Evolutionary conservation across 1,284 basidiomycete genomes (phyloP).

Genomic region (Leccinum fallax): DNA sequence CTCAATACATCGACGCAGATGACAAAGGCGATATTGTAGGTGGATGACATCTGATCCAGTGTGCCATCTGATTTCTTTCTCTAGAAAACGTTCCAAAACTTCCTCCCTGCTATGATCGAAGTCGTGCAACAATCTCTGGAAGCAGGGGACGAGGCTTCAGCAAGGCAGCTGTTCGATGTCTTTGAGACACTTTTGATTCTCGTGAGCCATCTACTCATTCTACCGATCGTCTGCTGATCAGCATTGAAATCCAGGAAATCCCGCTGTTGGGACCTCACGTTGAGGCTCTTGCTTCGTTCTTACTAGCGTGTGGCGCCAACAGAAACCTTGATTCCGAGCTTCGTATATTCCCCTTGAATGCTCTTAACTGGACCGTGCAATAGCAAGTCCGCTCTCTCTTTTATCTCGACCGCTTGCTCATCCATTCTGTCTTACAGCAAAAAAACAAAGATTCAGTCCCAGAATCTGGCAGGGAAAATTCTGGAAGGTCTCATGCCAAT

Average conservation of each 20-base stretch:
- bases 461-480: conserved; percentile 86
- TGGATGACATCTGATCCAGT: conserved; percentile 11
- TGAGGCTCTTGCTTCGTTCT: conserved; percentile 87
- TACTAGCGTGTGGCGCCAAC: conserved; percentile 86
- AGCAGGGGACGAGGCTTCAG: conserved; percentile 77
- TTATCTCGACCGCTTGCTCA: not conserved
- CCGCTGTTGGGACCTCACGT: conserved; percentile 91
- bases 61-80: conserved; percentile 3
- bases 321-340: conserved; percentile 78
- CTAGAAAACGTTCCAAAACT: conserved; percentile 86
- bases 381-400: conserved; percentile 53
- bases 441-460: conserved; percentile 92
- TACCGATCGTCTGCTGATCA: conserved; percentile 9
- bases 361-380: conserved; percentile 94
- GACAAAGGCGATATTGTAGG: conserved; percentile 88
- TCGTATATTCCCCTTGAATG: conserved; percentile 91
- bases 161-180: conserved; percentile 92
- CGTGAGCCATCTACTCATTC: conserved; percentile 42
- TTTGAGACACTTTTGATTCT: conserved; percentile 95
- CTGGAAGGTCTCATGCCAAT: conserved; percentile 94
- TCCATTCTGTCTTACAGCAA: conserved; percentile 58
- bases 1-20: conserved; percentile 89
- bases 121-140: conserved; percentile 92
- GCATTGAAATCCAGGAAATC: conserved; percentile 65
- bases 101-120: conserved; percentile 89